These are phyloP conservation scores for Coccomyxa sp. DNA, from an alignment of 139 green algal species.

Conservation along the genomic window DNA sequence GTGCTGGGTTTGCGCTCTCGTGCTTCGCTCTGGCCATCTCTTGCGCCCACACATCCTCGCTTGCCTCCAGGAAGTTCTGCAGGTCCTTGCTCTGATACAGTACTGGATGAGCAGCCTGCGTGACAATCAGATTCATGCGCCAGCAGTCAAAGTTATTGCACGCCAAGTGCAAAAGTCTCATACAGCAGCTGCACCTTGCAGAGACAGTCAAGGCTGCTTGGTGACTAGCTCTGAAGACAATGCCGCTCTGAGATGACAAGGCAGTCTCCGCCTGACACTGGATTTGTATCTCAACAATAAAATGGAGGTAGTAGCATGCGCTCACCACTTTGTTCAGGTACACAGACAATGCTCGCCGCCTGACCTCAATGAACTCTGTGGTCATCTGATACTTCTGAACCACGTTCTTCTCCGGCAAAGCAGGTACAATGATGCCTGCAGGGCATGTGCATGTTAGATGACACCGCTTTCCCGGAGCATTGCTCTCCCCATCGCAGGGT, in stretches of 20 bases:
- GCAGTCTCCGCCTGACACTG: too few relatives aligned
- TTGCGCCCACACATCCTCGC: slow-evolving; percentile 76
- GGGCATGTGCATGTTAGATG: neutral
- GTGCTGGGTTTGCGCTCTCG: slow-evolving; percentile 7
- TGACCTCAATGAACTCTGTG: slow-evolving; percentile 86
- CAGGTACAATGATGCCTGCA: slow-evolving; percentile 81
- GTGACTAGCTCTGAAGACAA: neutral
- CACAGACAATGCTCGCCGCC: slow-evolving; percentile 70
- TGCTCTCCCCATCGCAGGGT: too few relatives aligned
- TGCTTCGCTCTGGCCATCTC: slow-evolving; percentile 50
- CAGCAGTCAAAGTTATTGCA: neutral
- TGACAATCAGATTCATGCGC: neutral
- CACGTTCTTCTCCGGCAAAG: slow-evolving; percentile 88
- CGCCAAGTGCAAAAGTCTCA: neutral
- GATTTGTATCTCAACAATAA: slow-evolving; percentile 1
- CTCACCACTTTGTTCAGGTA: slow-evolving; percentile 76
- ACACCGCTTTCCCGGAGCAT: too few relatives aligned
- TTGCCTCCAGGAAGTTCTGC: slow-evolving; percentile 76
- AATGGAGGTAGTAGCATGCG: neutral
- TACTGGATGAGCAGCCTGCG: slow-evolving; percentile 57
- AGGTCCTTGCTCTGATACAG: slow-evolving; percentile 67
- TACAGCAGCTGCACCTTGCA: too few relatives aligned
- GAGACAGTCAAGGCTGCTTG: too few relatives aligned
- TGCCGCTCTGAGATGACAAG: neutral
- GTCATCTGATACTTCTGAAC: slow-evolving; percentile 91